Evolutionary conservation across 2,329 filamentous ascomycete genomes (phyloP).

Genomic region (Microascus cirrosus): DNA sequence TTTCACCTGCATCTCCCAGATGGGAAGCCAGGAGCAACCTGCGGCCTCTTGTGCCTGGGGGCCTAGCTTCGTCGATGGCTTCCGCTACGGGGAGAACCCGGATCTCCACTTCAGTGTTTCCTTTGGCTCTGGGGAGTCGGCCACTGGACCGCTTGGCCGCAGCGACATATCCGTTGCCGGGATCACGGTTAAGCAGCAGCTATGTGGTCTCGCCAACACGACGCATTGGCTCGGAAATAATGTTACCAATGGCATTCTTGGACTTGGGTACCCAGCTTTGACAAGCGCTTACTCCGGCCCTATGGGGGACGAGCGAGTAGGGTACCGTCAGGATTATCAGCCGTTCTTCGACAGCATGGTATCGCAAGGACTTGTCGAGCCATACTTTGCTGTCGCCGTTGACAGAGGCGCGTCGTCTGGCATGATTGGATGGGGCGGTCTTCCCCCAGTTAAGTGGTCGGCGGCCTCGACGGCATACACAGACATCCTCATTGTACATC

Average conservation of each 20-base stretch:
- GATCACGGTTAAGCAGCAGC: conserved; percentile 29
- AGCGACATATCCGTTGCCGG: conserved; percentile 34
- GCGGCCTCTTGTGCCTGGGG: conserved; percentile 29
- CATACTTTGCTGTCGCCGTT: conserved; percentile 36
- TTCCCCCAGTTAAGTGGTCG: conserved; percentile 25
- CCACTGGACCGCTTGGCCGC: conserved; percentile 34
- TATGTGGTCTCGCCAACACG: conserved; percentile 35
- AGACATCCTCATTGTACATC: conserved; percentile 33
- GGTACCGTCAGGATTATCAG: conserved; percentile 29
- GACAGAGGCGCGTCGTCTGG: conserved; percentile 33
- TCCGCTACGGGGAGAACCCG: conserved; percentile 24
- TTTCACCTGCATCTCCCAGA: conserved; percentile 29
- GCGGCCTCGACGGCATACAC: conserved; percentile 19
- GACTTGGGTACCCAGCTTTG: conserved; percentile 37
- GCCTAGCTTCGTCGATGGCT: conserved; percentile 21
- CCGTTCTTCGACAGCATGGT: conserved; percentile 38
- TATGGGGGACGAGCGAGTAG: conserved; percentile 22
- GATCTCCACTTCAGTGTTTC: conserved; percentile 32
- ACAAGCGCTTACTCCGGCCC: conserved; percentile 34
- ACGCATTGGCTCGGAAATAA: conserved; percentile 42
- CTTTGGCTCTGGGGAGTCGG: conserved; percentile 36
- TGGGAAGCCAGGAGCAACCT: conserved; percentile 15
- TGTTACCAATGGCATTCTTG: conserved; percentile 37
- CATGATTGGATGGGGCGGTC: conserved; percentile 33
- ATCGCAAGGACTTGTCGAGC: conserved; percentile 29